A percentile compares a stretch with the other conserved stretches of the same genome.
Evolutionary conservation across 1,284 basidiomycete genomes (phyloP).

Genomic region (Fomes fomentarius): DNA sequence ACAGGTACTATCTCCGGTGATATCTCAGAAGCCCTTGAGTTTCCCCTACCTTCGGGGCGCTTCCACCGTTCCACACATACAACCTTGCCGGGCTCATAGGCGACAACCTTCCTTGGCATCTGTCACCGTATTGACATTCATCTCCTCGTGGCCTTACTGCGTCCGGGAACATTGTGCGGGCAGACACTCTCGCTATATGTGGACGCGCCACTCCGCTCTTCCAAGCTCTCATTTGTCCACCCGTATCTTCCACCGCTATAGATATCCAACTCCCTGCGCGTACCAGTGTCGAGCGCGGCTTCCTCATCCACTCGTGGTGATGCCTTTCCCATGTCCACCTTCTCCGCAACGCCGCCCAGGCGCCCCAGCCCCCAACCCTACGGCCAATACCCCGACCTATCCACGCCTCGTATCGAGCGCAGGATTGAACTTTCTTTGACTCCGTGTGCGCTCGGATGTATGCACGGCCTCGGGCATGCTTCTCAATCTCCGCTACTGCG

Average conservation of each 20-base stretch:
- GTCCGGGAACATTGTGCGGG: not conserved
- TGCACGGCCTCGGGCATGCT: not conserved
- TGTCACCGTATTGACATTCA: not conserved
- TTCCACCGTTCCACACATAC: not conserved
- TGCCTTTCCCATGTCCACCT: conserved; percentile 13
- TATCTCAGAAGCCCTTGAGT: not conserved
- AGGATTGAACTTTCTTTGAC: not conserved
- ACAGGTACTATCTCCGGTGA: not conserved
- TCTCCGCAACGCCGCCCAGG: not conserved
- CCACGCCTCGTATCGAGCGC: conserved; percentile 1
- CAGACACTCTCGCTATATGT: not conserved
- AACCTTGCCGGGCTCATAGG: not conserved
- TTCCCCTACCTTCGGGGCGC: not conserved
- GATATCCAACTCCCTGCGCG: conserved; percentile 17
- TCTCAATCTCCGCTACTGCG: conserved; percentile 12
- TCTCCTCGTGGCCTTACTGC: not conserved
- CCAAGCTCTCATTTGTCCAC: conserved; percentile 1
- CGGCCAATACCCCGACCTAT: conserved; percentile 1
- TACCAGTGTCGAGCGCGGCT: conserved; percentile 13
- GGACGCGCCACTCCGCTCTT: not conserved
- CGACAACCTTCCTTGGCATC: not conserved
- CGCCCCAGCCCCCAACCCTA: not conserved
- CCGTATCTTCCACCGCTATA: conserved; percentile 11
- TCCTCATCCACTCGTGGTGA: conserved; percentile 14
- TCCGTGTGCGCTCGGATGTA: not conserved